Evolutionary conservation across 257 asterid species (phyloP).

Genomic region (Paraleonurus japonicus): DNA sequence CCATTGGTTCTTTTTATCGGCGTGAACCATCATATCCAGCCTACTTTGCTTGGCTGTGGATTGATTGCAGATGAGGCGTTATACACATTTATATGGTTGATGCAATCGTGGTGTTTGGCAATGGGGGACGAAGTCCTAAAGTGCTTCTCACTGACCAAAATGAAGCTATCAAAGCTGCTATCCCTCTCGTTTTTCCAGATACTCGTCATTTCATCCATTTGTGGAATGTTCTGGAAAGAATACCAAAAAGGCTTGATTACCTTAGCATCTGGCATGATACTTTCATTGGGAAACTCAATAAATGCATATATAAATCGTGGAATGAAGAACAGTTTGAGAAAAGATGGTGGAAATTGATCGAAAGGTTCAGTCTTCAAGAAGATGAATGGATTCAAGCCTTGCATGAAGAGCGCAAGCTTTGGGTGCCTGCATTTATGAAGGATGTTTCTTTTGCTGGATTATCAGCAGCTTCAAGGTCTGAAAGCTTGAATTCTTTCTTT

Average conservation of each 20-base stretch:
- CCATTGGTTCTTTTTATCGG: constrained; percentile 85
- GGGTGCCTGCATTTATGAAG: constrained; percentile 78
- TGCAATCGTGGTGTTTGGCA: constrained; percentile 82
- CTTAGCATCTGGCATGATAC: constrained; percentile 66
- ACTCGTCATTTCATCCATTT: constrained; percentile 59
- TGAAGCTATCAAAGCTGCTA: constrained; percentile 68
- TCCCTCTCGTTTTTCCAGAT: constrained; percentile 49
- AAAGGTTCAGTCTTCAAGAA: constrained; percentile 65
- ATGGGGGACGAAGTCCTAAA: constrained; percentile 78
- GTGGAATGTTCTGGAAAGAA: constrained; percentile 65
- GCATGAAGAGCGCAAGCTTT: constrained; percentile 64
- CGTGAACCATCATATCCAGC: constrained; percentile 84
- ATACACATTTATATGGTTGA: constrained; percentile 73
- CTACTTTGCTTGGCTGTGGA: constrained; percentile 81
- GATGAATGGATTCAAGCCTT: constrained; percentile 71
- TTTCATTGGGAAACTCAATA: constrained; percentile 58
- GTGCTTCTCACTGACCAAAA: constrained; percentile 69
- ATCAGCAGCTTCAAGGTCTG: constrained; percentile 68
- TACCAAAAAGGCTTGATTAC: constrained; percentile 68
- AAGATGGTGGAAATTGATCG: constrained; percentile 85
- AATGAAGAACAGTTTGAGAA: constrained; percentile 68
- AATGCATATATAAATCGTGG: constrained; percentile 72
- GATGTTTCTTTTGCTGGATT: constrained; percentile 70
- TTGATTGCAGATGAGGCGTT: constrained; percentile 79
- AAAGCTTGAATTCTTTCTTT: constrained; percentile 60